These are phyloP conservation scores for Rhizopus arrhizus DNA, from an alignment of 371 early-diverging fungal species.

Conservation along the genomic window DNA sequence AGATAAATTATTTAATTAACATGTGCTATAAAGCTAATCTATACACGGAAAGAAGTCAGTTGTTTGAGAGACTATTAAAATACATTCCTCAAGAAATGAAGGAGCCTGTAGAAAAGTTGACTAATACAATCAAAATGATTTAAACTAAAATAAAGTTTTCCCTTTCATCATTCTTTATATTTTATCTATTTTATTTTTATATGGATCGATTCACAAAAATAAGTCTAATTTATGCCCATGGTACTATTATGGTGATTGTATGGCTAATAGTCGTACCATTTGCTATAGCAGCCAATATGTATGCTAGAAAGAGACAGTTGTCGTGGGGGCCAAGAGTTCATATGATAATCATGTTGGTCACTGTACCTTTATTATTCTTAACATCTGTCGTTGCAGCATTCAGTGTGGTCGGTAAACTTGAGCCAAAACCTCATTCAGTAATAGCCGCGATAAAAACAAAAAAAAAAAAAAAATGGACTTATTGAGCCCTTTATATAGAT, in stretches of 20 bases:
- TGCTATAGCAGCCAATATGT: conserved; percentile 30
- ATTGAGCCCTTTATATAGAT: conserved; percentile 16
- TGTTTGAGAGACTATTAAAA: conserved; percentile 72
- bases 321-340: conserved; percentile 41
- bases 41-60: conserved; percentile 57
- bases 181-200: conserved; percentile 5
- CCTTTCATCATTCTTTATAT: conserved; percentile 1
- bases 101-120: conserved; percentile 76
- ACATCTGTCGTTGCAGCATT: conserved; percentile 27
- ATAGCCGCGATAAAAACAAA: background rate
- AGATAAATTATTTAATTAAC: background rate
- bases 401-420: conserved; percentile 21
- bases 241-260: conserved; percentile 34
- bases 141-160: conserved; percentile 10
- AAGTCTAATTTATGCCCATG: conserved; percentile 26
- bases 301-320: conserved; percentile 32
- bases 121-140: conserved; percentile 65
- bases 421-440: conserved; percentile 38
- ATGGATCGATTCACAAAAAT: conserved; percentile 23
- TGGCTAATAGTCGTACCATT: conserved; percentile 42
- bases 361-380: conserved; percentile 32
- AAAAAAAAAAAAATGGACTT: background rate
- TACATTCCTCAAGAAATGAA: conserved; percentile 82
- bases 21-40: conserved; percentile 19
- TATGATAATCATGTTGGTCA: conserved; percentile 37